phyloP scores from a whole-genome alignment of 2,329 filamentous ascomycete species.

The Didymella pomorum region DNA sequence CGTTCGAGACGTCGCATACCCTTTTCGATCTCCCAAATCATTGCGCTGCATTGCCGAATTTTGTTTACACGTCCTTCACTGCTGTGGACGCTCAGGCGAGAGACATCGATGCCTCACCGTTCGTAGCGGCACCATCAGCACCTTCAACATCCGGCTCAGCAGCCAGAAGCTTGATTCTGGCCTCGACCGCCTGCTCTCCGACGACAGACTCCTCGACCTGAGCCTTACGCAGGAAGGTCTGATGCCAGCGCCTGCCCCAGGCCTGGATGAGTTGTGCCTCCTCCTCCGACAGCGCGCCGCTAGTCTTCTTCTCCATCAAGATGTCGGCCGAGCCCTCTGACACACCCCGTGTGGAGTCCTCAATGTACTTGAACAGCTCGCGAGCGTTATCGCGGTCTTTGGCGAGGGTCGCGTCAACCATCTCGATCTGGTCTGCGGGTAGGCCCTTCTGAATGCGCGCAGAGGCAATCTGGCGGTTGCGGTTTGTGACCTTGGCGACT shows the following conservation, averaged over 20 bases:
- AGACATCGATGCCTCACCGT: constrained; percentile 38
- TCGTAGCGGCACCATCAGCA: constrained; percentile 36
- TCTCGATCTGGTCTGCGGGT: constrained; percentile 63
- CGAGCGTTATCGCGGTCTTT: constrained; percentile 78
- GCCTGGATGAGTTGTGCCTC: constrained; percentile 70
- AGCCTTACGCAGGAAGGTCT: constrained; percentile 81
- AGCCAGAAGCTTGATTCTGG: constrained; percentile 51
- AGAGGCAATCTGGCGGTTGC: constrained; percentile 79
- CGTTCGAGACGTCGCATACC: neutral
- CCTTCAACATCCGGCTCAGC: constrained; percentile 38
- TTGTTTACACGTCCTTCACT: neutral
- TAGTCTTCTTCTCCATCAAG: constrained; percentile 74
- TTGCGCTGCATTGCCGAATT: neutral
- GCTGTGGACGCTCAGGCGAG: constrained; percentile 6
- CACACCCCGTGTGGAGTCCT: constrained; percentile 77
- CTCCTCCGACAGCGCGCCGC: constrained; percentile 49
- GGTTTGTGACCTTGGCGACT: constrained; percentile 86
- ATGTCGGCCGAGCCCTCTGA: constrained; percentile 77
- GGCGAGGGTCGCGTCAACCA: constrained; percentile 71
- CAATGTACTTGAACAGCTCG: constrained; percentile 80
- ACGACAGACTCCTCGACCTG: constrained; percentile 84
- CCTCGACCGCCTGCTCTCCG: constrained; percentile 62
- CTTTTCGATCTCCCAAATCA: neutral
- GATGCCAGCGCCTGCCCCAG: constrained; percentile 87
- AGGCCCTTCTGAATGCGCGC: constrained; percentile 67